Base-by-base conservation (phyloP, 2,329 filamentous ascomycete genomes). In the Alternaria triticimaculans region DNA sequence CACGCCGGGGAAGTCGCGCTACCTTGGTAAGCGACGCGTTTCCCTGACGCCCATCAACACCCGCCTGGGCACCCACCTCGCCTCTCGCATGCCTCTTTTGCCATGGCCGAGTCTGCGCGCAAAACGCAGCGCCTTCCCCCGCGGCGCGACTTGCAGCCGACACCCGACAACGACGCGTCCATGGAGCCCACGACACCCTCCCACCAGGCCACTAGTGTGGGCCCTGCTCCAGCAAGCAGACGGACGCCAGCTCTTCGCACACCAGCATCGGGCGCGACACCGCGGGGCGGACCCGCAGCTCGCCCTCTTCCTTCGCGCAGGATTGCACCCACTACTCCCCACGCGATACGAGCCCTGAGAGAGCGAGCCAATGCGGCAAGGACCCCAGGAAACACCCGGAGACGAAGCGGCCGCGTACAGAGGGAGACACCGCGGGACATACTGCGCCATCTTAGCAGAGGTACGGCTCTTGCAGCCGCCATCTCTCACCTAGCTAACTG, bases 371-470 rank as follows among this genome's bases (percentile, higher is more conserved):
- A 80, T 68, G 84, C 84, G 12, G 83, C 82, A 6, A 83, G 83
- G 65, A 86, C 85, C 3, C 84, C 85, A 20, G 82, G 84, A 12
- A 81, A 85, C 68, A 81, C 83, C 49, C 76, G 85, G 58, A 80
- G 83, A 64, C 73, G 78, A 64, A 87, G 85, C 63, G 82, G 82
- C 25, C 78, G 84, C 33, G 67, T 84, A 58, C 82, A 85, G 69
- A 77, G 85, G 44, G 86, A 87, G 72, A 87, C 86, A 7, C 86
- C 86, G 5, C 83, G 87, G 67, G 85, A 87, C 70, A 82, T 86
- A 25, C 72, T 88, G 56, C 80, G 82, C 51, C 84, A 85, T 57
- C 74, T 88, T 9, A 86, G 86, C 56, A 85, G 80, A 81, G 80
- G 85, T 84, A 79, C 43, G 74, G 54, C 28, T 3, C 14, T 14